Evolutionary conservation across 352 stramenopile genomes (phyloP).

Genomic region (Stramenopiles sp.): DNA sequence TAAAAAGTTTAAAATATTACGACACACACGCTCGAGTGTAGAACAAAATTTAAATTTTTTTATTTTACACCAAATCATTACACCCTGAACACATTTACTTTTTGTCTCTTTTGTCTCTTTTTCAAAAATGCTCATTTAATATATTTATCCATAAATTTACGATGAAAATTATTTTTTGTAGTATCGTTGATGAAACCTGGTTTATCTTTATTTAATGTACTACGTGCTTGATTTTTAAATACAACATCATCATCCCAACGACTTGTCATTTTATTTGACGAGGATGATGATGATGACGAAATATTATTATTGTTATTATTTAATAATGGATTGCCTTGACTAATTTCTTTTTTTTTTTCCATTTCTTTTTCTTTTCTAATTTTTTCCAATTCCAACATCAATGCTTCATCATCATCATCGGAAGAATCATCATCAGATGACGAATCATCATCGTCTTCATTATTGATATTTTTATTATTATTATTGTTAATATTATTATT

Average conservation of each 20-base stretch:
- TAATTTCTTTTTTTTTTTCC: constrained; percentile 61
- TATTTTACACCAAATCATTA: too few species aligned
- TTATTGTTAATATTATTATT: too few species aligned
- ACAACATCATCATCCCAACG: constrained; percentile 98
- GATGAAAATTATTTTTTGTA: constrained; percentile 97
- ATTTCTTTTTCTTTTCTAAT: constrained; percentile 87
- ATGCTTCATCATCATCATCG: constrained; percentile 69
- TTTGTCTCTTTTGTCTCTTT: too few species aligned
- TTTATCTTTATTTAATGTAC: constrained; percentile 67
- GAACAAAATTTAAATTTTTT: too few species aligned
- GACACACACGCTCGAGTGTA: too few species aligned
- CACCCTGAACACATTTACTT: too few species aligned
- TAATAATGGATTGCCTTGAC: constrained; percentile 27
- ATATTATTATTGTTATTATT: not conserved
- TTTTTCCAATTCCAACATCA: constrained; percentile 91
- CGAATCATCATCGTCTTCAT: not conserved
- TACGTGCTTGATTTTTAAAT: constrained; percentile 92
- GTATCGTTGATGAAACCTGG: constrained; percentile 99
- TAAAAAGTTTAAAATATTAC: too few species aligned
- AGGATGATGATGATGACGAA: too few species aligned
- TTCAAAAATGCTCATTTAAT: constrained; percentile 44
- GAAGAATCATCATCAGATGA: constrained; percentile 14
- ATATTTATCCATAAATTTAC: constrained; percentile 92
- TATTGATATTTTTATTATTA: too few species aligned
- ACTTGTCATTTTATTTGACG: not conserved